Conservation (phyloP, 495 filamentous ascomycete genomes). For the Corynascus novoguineensis region DNA sequence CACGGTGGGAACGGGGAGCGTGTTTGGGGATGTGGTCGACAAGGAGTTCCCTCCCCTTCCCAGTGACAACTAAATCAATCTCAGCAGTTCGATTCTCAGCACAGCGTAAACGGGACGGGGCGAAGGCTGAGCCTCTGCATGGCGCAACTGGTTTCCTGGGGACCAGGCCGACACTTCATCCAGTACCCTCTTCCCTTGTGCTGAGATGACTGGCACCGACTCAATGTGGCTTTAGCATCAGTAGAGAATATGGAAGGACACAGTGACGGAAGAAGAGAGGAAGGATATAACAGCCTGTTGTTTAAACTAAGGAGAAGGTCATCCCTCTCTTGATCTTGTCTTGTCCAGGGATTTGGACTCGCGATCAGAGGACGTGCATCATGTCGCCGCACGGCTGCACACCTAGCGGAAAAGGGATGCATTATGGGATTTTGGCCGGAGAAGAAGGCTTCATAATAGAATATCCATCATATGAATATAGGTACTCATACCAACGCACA, state of each 20-base stretch:
- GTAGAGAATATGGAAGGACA: neutral
- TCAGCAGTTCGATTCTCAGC: neutral
- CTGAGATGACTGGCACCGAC: too few species aligned
- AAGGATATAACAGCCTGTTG: neutral
- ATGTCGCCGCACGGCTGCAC: too few species aligned
- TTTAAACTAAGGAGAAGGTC: neutral
- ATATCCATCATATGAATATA: neutral
- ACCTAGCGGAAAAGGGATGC: neutral
- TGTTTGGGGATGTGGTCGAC: constrained; percentile 16
- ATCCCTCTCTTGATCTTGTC: neutral
- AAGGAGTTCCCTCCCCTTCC: constrained; percentile 27
- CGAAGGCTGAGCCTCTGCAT: neutral
- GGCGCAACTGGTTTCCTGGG: too few species aligned
- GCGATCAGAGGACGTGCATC: too few species aligned
- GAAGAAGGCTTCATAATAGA: neutral
- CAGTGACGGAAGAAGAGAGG: neutral
- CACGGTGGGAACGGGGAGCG: neutral
- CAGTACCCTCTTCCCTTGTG: too few species aligned
- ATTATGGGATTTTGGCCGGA: neutral
- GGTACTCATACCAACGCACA: too few species aligned
- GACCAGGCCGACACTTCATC: too few species aligned
- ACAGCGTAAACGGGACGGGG: too few species aligned
- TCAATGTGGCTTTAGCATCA: neutral
- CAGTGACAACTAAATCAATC: neutral
- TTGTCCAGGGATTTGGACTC: too few species aligned